A percentile compares a stretch with the other conserved stretches of the same genome.
Evolutionary conservation across 2,329 filamentous ascomycete genomes (phyloP).

Genomic region (Alternaria metachromatica): DNA sequence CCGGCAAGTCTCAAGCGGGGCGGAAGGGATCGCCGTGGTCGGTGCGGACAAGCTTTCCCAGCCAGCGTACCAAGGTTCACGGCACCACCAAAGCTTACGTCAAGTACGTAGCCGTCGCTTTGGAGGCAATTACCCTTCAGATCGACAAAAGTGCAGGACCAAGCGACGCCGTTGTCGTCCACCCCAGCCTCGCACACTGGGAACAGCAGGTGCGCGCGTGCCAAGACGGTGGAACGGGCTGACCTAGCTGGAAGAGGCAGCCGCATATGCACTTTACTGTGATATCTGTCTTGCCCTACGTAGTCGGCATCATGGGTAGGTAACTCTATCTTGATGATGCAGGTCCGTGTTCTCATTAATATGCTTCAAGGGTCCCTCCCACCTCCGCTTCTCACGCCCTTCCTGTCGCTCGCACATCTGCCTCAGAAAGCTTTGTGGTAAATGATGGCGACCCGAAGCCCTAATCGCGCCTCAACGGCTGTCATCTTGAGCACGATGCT

Average conservation of each 20-base stretch:
- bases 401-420: not conserved
- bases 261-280: not conserved
- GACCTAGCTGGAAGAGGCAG: not conserved
- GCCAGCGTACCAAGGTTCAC: not conserved
- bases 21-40: not conserved
- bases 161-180: not conserved
- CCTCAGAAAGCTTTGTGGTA: not conserved
- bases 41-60: not conserved
- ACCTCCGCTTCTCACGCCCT: not conserved
- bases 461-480: constrained; percentile 13
- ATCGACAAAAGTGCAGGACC: not conserved
- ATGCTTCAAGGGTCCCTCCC: not conserved
- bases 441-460: not conserved
- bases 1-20: not conserved
- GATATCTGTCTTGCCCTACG: not conserved
- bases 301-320: not conserved
- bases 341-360: not conserved
- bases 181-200: not conserved
- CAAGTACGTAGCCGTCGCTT: not conserved
- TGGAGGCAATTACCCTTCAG: not conserved
- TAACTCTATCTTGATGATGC: not conserved
- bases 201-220: not conserved
- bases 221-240: not conserved
- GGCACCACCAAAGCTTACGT: not conserved
- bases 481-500: constrained; percentile 25